Evolutionary conservation across 306 rosid genomes (phyloP).

Genomic region (Lathyrus oleraceus): DNA sequence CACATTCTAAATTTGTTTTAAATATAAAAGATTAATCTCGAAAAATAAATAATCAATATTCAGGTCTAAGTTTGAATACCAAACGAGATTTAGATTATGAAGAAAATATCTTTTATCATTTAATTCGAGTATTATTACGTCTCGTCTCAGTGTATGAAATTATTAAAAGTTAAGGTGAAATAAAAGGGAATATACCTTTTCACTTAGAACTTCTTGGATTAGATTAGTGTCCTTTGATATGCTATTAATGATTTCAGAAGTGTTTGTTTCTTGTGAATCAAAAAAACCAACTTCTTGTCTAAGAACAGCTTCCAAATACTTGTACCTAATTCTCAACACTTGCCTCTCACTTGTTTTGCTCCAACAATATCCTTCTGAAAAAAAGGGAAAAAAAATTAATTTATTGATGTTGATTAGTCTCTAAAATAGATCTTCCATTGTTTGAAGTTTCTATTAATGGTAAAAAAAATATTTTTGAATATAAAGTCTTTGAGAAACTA

Average conservation of each 20-base stretch:
- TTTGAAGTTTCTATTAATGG: neutral
- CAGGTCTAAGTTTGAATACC: too few species aligned
- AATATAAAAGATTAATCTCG: too few species aligned
- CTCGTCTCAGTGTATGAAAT: neutral
- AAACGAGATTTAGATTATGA: too few species aligned
- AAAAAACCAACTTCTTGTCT: conserved; percentile 92
- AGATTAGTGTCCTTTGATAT: conserved; percentile 88
- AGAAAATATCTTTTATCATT: too few species aligned
- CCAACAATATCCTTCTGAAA: conserved; percentile 94
- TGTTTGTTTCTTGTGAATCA: conserved; percentile 82
- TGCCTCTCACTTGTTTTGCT: conserved; percentile 96
- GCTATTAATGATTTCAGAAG: conserved; percentile 78
- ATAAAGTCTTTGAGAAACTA: conserved; percentile 32
- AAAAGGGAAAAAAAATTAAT: neutral
- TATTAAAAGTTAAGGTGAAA: neutral
- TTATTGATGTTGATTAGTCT: conserved; percentile 16
- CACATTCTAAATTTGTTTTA: too few species aligned
- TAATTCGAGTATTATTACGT: too few species aligned
- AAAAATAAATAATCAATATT: too few species aligned
- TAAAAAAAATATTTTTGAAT: neutral
- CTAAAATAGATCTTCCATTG: conserved; percentile 2
- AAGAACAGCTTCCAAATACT: conserved; percentile 85
- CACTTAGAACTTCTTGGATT: conserved; percentile 90
- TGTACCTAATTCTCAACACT: conserved; percentile 76
- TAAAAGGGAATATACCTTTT: conserved; percentile 52